Evolutionary conservation across 345 rosid genomes (phyloP), one percentile per base, ranked within the genome.

Genomic region (Lenwebbia sp.): DNA sequence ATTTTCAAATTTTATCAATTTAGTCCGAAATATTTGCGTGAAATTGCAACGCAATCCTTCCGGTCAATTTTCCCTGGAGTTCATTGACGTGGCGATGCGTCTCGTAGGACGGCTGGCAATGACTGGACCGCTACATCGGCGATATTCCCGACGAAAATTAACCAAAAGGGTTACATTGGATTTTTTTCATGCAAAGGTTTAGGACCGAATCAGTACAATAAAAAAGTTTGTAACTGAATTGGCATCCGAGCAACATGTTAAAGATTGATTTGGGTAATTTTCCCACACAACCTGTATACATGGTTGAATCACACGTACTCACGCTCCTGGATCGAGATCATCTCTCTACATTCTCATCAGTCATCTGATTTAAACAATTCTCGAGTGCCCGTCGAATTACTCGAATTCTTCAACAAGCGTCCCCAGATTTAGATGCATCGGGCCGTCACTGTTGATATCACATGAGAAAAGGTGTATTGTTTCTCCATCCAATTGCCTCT

Each of bases 41-140:
- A 0, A 62, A 14, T 62, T 17, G 0, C 21, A 8, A 30, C 17
- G 17, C 14, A 14, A 3, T 62, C 1, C 0, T 28, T 3, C 0
- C 1, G 0, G 0, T 0, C 9, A 30, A 30, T 62, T 15, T 62
- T 62, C 0, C 0, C 0, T 4, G 6, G 0, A 13, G 28, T 13
- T 13, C 5, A 13, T 10, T 30, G 0, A 30, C 7, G 0, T 65
- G 41, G 5, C 8, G 12, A 0, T 33, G 0, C 6, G 0, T 0
- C 8, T 26, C 8, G 0, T n/a, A 12, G 6, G 70, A 58, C 26
- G 65, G 0, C 8, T 13, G 28, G 1, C 2, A 0, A 1, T 62
- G 4, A 14, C 0, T 28, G 4, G 10, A 28, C 1, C 3, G 7
- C 8, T 0, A 3, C 4, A 41, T 21, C 0, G 1, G 1, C 9